Conservation (phyloP, 306 rosid species). For the Begonia peltatifolia region DNA sequence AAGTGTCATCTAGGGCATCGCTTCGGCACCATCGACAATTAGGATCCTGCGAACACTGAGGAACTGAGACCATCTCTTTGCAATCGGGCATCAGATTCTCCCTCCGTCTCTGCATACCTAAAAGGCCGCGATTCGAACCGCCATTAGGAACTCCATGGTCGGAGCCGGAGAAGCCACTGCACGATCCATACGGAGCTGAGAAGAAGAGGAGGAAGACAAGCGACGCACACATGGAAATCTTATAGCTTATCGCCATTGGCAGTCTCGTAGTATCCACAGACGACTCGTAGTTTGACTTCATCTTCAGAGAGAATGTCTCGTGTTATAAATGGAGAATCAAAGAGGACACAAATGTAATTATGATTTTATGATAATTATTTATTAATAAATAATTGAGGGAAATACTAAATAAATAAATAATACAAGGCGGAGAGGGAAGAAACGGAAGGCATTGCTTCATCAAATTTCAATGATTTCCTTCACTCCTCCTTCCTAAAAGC, state of each 20-base stretch:
- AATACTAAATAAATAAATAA: too few species aligned
- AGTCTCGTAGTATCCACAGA: neutral
- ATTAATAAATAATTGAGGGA: too few species aligned
- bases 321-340: too few species aligned
- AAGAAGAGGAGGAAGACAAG: constrained; percentile 19
- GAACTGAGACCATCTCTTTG: constrained; percentile 23
- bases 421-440: too few species aligned
- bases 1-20: constrained; percentile 53
- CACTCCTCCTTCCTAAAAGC: too few species aligned
- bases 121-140: constrained; percentile 15
- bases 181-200: constrained; percentile 13
- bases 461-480: too few species aligned
- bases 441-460: too few species aligned
- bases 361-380: too few species aligned
- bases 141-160: constrained; percentile 9
- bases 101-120: constrained; percentile 8
- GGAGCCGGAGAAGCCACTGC: constrained; percentile 12
- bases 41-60: constrained; percentile 44
- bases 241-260: constrained; percentile 13
- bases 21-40: constrained; percentile 85
- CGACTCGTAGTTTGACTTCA: too few species aligned
- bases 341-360: too few species aligned
- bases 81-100: constrained; percentile 30
- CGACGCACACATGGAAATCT: constrained; percentile 3
- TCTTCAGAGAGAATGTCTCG: too few species aligned